phyloP scores from a whole-genome alignment of 1,284 basidiomycete genomes.

The Mycena sp. region DNA sequence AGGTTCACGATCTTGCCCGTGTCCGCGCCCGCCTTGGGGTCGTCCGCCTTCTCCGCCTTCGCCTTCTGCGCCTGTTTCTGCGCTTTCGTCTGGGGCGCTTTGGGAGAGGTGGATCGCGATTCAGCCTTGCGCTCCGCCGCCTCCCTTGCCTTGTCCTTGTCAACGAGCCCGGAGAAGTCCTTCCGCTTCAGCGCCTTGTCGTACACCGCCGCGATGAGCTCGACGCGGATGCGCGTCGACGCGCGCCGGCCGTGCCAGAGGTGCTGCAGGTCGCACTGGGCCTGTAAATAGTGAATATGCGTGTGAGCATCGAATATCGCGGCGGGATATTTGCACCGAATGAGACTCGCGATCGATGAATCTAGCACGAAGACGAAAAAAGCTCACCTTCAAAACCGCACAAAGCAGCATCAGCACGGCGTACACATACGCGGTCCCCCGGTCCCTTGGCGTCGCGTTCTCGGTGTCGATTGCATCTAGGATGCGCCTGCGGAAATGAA shows the following conservation, averaged over 20 bases:
- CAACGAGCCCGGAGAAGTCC: constrained; percentile 84
- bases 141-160: constrained; percentile 56
- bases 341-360: not conserved
- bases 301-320: no score
- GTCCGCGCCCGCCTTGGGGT: constrained; percentile 76
- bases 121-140: constrained; percentile 33
- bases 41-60: constrained; percentile 50
- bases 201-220: constrained; percentile 88
- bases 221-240: constrained; percentile 73
- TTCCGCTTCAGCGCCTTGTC: constrained; percentile 90
- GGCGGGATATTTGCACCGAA: no score
- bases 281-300: constrained; percentile 5
- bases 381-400: constrained; percentile 26
- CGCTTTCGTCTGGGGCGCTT: not conserved
- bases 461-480: constrained; percentile 54
- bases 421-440: constrained; percentile 33
- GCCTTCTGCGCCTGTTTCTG: constrained; percentile 46
- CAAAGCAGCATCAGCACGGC: constrained; percentile 31
- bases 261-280: constrained; percentile 33
- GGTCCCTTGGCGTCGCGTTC: constrained; percentile 6
- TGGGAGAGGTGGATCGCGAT: no score
- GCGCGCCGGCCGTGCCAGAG: constrained; percentile 77
- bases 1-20: constrained; percentile 84
- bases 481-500: constrained; percentile 51
- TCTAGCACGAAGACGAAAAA: not conserved